Conservation (phyloP, 176 grass and related monocot species). For the Aegilops tauschii region DNA sequence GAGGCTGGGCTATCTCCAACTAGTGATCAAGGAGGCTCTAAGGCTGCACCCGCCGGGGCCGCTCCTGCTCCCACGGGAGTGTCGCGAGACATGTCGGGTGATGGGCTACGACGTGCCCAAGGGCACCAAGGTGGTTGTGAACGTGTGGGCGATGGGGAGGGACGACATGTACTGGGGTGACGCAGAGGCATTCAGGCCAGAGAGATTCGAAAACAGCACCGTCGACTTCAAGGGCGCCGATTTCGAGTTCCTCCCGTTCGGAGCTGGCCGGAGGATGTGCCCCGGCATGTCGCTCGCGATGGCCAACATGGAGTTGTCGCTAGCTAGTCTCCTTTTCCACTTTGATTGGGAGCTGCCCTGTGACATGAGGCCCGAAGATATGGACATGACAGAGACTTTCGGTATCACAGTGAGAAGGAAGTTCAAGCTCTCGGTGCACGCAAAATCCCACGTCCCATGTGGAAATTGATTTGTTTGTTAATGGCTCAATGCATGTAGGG, state of each 20-base stretch:
- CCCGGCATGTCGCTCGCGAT: neutral
- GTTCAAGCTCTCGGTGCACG: neutral
- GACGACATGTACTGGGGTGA: neutral
- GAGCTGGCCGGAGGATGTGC: slow-evolving; percentile 9
- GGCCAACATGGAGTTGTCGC: slow-evolving; percentile 1
- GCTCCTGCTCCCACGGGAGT: slow-evolving; percentile 28
- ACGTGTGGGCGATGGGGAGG: slow-evolving; percentile 32
- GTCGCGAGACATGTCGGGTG: neutral
- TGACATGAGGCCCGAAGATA: neutral
- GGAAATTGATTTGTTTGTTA: neutral
- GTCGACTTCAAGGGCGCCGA: slow-evolving; percentile 22
- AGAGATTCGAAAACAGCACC: neutral
- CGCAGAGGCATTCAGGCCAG: slow-evolving; percentile 13
- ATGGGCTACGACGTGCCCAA: slow-evolving; percentile 40
- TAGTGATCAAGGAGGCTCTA: slow-evolving; percentile 41
- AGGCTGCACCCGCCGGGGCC: slow-evolving; percentile 35
- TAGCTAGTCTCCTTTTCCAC: slow-evolving; percentile 28
- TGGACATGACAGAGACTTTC: slow-evolving; percentile 21
- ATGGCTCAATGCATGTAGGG: too few species aligned
- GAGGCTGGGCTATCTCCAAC: slow-evolving; percentile 18
- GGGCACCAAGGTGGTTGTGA: slow-evolving; percentile 24
- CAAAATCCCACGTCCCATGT: neutral
- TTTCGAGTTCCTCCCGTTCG: slow-evolving; percentile 23
- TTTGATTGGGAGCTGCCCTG: slow-evolving; percentile 10
- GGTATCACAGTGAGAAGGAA: slow-evolving; percentile 1